Evolutionary conservation across 2,329 filamentous ascomycete species (phyloP), one percentile per base, ranked within the genome.

Genomic region (Colletotrichum viniferum): DNA sequence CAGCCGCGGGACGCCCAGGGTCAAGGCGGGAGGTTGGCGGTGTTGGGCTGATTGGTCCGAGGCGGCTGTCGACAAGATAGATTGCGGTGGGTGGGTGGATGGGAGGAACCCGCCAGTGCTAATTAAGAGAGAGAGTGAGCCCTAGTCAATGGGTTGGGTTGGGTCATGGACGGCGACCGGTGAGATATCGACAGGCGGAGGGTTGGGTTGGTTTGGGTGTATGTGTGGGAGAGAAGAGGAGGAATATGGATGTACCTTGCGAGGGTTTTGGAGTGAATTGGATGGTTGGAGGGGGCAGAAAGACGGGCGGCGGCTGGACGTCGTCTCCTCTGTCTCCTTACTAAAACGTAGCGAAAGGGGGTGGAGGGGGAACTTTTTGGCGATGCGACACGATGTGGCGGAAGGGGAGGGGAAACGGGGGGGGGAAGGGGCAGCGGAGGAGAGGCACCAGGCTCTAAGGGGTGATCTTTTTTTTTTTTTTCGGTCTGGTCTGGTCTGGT

Each of bases 31-130:
- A 66, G 62, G 73, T 71, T 75, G 73, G 73, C 71, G 58, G 58
- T 52, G 68, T 75, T 73, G 56, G 63, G 73, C 52, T 71, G 68
- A 58, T 63, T 36, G 55, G 36, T 63, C 69, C 56, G 63, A 58
- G 70, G 63, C 63, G 61, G 58, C 52, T 61, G 69, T 75, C 73
- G 69, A 75, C 61, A 28, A 43, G 71, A 60, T 73, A 75, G 69
- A 73, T 75, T 75, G 63, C 73, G 69, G 73, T 75, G 73, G 73
- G 69, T 55, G 73, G 69, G 43, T 72, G 69, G 43, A 70, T 72
- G 34, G 63, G 64, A 66, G 38, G 48, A 75, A 67, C 73, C 73
- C 73, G 71, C 63, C 63, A 48, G 56, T 28, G 26, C 73, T 75
- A 60, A 60, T 72, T 60, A 67, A 28, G 56, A 56, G 73, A 73